A percentile compares a stretch with the other conserved stretches of the same genome.
Evolutionary conservation across 306 rosid genomes (phyloP).

Genomic region (Pterocarpus santalinus): DNA sequence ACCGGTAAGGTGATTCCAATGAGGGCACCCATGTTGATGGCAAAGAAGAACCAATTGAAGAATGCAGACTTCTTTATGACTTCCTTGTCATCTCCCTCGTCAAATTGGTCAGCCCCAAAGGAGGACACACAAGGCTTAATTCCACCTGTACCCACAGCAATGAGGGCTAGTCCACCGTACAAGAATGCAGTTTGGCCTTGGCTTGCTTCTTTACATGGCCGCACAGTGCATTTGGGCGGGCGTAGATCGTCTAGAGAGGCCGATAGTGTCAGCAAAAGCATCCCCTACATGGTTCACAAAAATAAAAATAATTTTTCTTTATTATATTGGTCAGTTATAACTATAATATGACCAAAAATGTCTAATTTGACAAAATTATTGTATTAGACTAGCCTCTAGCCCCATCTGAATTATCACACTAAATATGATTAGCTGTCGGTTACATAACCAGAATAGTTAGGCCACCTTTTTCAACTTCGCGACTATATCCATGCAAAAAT

Average conservation of each 20-base stretch:
- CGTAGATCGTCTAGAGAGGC: constrained; percentile 56
- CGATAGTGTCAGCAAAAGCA: constrained; percentile 62
- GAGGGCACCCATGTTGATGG: constrained; percentile 66
- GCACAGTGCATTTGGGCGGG: constrained; percentile 52
- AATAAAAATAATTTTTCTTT: no score
- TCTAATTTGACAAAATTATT: no score
- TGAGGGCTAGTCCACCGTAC: constrained; percentile 56
- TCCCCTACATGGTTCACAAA: constrained; percentile 49
- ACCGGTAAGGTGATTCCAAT: constrained; percentile 61
- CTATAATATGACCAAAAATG: no score
- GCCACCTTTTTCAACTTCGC: no score
- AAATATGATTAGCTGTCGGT: no score
- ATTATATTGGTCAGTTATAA: no score
- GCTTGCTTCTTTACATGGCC: constrained; percentile 55
- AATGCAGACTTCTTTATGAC: constrained; percentile 55
- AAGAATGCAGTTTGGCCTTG: constrained; percentile 53
- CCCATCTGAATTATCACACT: no score
- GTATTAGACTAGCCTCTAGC: no score
- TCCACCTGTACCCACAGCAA: constrained; percentile 73
- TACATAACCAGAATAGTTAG: no score
- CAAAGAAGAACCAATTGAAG: constrained; percentile 74
- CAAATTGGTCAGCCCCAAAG: constrained; percentile 74
- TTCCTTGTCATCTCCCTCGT: constrained; percentile 62
- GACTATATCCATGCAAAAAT: no score
- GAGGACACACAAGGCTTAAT: constrained; percentile 75